These are phyloP conservation scores for Eleusine coracana DNA, from an alignment of 176 grass and related monocot genomes.

Conservation along the genomic window DNA sequence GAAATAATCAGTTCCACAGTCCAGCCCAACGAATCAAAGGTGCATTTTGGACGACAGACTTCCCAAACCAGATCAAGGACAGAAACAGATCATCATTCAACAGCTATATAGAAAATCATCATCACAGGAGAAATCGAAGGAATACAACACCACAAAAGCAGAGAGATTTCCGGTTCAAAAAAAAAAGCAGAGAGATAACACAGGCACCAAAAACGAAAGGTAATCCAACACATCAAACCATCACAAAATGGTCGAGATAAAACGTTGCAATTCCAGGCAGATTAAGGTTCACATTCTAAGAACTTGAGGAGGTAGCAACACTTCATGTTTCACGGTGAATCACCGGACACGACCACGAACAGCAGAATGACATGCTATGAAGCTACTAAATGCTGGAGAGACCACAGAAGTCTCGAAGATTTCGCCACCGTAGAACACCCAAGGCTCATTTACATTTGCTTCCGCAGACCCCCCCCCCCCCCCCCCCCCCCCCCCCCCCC, in stretches of 20 bases:
- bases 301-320: not conserved
- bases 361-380: not conserved
- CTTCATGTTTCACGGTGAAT: not conserved
- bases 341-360: not conserved
- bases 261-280: not conserved
- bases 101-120: too few relatives aligned
- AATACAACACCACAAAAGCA: too few relatives aligned
- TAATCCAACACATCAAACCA: not conserved
- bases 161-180: too few relatives aligned
- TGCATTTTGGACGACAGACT: too few relatives aligned
- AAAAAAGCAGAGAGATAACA: not conserved
- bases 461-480: not conserved
- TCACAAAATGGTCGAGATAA: not conserved
- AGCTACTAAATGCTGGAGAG: not conserved
- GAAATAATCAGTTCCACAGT: too few relatives aligned
- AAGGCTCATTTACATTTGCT: constrained; percentile 29
- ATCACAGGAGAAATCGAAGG: too few relatives aligned
- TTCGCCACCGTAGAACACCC: not conserved
- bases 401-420: not conserved
- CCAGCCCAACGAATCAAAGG: too few relatives aligned
- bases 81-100: too few relatives aligned
- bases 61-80: too few relatives aligned
- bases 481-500: not conserved
- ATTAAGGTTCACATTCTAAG: not conserved
- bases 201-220: not conserved